A percentile compares a stretch with the other conserved stretches of the same genome.
Evolutionary conservation across 2,329 filamentous ascomycete genomes (phyloP).

Genomic region (Xylariaceae sp.): DNA sequence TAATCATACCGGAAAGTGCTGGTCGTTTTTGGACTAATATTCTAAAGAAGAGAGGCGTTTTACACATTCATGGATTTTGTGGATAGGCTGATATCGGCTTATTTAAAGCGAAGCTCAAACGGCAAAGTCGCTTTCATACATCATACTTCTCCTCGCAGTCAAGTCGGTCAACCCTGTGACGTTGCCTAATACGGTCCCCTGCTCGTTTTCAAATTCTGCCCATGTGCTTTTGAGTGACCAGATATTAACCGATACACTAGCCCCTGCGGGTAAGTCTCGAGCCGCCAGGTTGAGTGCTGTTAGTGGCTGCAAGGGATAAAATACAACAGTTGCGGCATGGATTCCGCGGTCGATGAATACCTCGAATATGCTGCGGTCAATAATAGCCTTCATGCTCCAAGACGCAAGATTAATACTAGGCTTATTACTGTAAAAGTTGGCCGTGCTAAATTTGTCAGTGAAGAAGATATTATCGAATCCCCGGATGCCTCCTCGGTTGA

Average conservation of each 20-base stretch:
- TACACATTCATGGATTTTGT: no score
- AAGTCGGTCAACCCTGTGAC: slow-evolving; percentile 22
- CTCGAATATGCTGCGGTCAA: slow-evolving; percentile 62
- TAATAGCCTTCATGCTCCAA: slow-evolving; percentile 52
- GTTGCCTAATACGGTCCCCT: slow-evolving; percentile 38
- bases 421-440: slow-evolving; percentile 34
- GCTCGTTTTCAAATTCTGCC: slow-evolving; percentile 37
- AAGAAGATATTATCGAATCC: slow-evolving; percentile 63
- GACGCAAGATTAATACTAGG: slow-evolving; percentile 12
- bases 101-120: neutral
- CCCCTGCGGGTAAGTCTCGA: slow-evolving; percentile 44
- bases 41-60: no score
- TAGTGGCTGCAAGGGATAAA: slow-evolving; percentile 55
- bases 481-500: slow-evolving; percentile 55
- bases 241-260: slow-evolving; percentile 41
- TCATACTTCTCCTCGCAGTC: slow-evolving; percentile 27
- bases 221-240: slow-evolving; percentile 49
- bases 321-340: slow-evolving; percentile 56
- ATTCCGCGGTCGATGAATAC: slow-evolving; percentile 60
- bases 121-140: slow-evolving; percentile 28
- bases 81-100: neutral
- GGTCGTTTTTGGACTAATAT: no score
- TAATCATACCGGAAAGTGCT: no score
- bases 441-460: slow-evolving; percentile 56
- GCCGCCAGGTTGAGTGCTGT: slow-evolving; percentile 46